Conservation (phyloP, 768 basidiomycete species). For the Mycena epipterygia region DNA sequence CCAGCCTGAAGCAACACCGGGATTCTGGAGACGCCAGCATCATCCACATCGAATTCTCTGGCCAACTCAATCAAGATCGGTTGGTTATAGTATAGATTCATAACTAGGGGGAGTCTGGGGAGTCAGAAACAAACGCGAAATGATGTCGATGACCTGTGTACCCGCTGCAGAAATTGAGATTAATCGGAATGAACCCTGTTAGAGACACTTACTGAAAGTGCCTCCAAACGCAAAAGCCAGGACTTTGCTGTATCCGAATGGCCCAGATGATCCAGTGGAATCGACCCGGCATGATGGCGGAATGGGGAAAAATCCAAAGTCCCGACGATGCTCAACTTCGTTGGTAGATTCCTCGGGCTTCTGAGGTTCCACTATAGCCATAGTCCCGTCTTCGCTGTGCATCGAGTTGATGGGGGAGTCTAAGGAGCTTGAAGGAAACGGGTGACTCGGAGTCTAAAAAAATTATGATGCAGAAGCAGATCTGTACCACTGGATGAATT, state of each 20-base stretch:
- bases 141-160: neutral
- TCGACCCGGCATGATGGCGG: slow-evolving; percentile 10
- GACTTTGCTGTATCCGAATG: slow-evolving; percentile 54
- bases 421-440: too few species aligned
- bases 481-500: too few species aligned
- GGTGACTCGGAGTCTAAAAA: too few species aligned
- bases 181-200: too few species aligned
- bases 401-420: too few species aligned
- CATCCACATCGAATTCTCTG: slow-evolving; percentile 40
- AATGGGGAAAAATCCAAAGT: slow-evolving; percentile 63
- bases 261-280: too few species aligned
- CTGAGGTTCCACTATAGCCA: too few species aligned
- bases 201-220: slow-evolving; percentile 56
- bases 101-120: slow-evolving; percentile 39
- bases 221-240: slow-evolving; percentile 53
- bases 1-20: slow-evolving; percentile 64
- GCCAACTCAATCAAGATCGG: slow-evolving; percentile 61
- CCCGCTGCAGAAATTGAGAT: neutral
- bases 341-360: too few species aligned
- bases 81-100: slow-evolving; percentile 71
- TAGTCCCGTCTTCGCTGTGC: too few species aligned
- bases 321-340: slow-evolving; percentile 33
- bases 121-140: neutral
- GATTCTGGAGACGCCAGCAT: slow-evolving; percentile 44
- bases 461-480: too few species aligned